Evolutionary conservation across 2,329 filamentous ascomycete species (phyloP), one percentile per base, ranked within the genome.

Genomic region (Mycosphaerella arachidis): DNA sequence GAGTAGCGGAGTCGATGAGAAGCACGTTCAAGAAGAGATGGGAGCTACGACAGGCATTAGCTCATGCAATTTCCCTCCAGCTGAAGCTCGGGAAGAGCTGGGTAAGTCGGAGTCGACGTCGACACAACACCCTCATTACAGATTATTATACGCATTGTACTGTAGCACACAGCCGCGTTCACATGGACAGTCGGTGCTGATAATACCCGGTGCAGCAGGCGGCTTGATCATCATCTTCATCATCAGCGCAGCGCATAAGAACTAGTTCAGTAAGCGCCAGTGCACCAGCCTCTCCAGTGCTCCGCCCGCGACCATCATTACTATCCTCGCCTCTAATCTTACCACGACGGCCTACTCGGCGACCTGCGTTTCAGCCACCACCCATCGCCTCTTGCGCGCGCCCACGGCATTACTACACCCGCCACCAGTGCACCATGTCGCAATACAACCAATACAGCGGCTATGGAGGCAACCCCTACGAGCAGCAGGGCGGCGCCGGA

Each of bases 401-500:
- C 50, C 30, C 50, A 30, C 24, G 16, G 50, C 50, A 18, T 20
- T 35, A 1, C 10, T 52, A 4, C 12, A 10, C 8, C 29, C 12
- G 10, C 27, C 10, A 4, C 40, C 52, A 46, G 53, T 57, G 29
- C 63, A 66, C 45, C 72, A 87, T 88, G 85, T 84, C 84, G 50
- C 50, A 52, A 66, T 77, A 79, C 64, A 73, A 74, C 60, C 82
- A 84, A 70, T 87, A 88, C 73, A 79, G 82, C 65, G 81, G 83
- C 59, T 81, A 81, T 66, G 73, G 76, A 64, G 77, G 78, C 64
- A 70, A 89, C 71, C 86, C 86, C 43, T 90, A 90, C 72, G 88
- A 89, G 72, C 88, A 89, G 72, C 77, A 81, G 63, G 79, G 66
- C 48, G 74, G 70, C 31, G 31, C 31, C 60, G 71, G 71, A 65